Percentiles rank a stretch among this genome's conserved stretches.
Conservation (phyloP, 2,329 filamentous ascomycete species). For the Pyrenophora teres region DNA sequence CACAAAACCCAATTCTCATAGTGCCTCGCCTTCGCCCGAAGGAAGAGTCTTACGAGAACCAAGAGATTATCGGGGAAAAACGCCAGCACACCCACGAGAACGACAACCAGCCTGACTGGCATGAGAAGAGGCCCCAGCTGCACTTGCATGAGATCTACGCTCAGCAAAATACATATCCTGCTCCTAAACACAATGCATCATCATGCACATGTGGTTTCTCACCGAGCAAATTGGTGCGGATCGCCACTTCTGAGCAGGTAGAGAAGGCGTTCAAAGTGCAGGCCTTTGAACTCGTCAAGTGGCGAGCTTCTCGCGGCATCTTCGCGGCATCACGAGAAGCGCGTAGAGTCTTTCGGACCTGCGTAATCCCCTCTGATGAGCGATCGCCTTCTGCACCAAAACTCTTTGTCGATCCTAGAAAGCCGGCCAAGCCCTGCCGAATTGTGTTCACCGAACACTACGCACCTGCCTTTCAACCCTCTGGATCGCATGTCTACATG, state of each 20-base stretch:
- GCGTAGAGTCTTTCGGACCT: not conserved
- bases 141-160: not conserved
- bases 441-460: not conserved
- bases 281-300: not conserved
- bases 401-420: not conserved
- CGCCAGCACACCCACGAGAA: slow-evolving; percentile 6
- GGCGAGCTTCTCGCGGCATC: not conserved
- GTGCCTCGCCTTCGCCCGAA: not conserved
- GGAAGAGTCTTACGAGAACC: not conserved
- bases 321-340: not conserved
- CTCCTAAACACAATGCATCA: accelerated
- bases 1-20: too few relatives aligned
- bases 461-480: not conserved
- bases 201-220: not conserved
- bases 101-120: not conserved
- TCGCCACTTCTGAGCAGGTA: not conserved
- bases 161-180: not conserved
- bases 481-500: not conserved
- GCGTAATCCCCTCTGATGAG: too few relatives aligned
- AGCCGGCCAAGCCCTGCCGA: not conserved
- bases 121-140: not conserved
- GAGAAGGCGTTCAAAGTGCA: not conserved
- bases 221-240: not conserved
- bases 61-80: not conserved
- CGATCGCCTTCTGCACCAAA: not conserved